These are phyloP conservation scores for Trichoderma polysporum DNA, from an alignment of 2,329 filamentous ascomycete species.

Conservation along the genomic window DNA sequence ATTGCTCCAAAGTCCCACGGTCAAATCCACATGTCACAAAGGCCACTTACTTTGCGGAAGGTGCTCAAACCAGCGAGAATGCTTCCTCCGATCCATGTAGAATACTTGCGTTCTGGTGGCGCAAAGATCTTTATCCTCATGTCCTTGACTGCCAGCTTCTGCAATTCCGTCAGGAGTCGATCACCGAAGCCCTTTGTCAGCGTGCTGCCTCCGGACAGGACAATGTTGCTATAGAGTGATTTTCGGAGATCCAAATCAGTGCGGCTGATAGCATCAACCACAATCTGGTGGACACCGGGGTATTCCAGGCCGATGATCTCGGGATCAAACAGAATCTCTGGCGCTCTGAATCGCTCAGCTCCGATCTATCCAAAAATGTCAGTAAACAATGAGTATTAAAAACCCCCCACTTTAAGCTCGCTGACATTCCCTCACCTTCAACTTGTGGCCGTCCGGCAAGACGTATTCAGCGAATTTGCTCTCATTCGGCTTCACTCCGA, in stretches of 20 bases:
- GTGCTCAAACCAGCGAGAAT: conserved; percentile 96
- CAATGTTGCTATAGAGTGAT: conserved; percentile 91
- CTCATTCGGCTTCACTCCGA: conserved; percentile 72
- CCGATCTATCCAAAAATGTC: conserved; percentile 61
- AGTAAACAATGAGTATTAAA: neutral
- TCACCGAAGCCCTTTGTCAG: conserved; percentile 97
- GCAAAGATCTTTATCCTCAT: conserved; percentile 99
- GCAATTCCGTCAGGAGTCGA: conserved; percentile 85
- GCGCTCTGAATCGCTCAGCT: conserved; percentile 89
- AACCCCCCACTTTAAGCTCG: accelerated
- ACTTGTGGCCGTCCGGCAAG: conserved; percentile 87
- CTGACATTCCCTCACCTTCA: conserved; percentile 62
- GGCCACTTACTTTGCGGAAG: conserved; percentile 80
- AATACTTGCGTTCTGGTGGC: conserved; percentile 96
- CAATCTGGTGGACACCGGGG: conserved; percentile 94
- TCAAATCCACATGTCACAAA: neutral
- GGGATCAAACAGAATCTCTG: conserved; percentile 96
- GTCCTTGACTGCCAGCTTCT: conserved; percentile 92
- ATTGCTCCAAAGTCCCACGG: neutral
- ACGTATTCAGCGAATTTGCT: conserved; percentile 82
- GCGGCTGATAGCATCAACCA: conserved; percentile 91
- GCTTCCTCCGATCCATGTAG: conserved; percentile 97
- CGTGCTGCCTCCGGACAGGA: conserved; percentile 92
- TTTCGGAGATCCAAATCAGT: conserved; percentile 96
- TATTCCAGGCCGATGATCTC: conserved; percentile 97